These are phyloP conservation scores for Pisolithus microcarpus DNA, from an alignment of 768 basidiomycete species.

Conservation along the genomic window DNA sequence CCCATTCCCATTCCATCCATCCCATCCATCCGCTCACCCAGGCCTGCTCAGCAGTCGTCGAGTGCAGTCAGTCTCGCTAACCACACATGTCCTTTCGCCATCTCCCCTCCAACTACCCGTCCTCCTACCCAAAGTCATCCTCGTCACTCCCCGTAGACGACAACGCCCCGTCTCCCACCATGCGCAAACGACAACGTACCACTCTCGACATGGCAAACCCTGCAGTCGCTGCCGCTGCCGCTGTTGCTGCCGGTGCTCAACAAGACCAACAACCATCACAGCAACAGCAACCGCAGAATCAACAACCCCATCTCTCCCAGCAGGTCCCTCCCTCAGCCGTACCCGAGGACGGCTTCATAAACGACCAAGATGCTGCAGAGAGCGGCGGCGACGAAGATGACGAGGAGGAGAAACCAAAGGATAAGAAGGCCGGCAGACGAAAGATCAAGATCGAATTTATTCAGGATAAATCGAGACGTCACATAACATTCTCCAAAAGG, in stretches of 20 bases:
- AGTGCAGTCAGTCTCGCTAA: too few relatives aligned
- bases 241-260: constrained; percentile 34
- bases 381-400: constrained; percentile 75
- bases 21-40: too few relatives aligned
- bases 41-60: too few relatives aligned
- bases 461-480: constrained; percentile 97
- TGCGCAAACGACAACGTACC: constrained; percentile 65
- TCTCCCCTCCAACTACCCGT: constrained; percentile 35
- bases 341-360: constrained; percentile 76
- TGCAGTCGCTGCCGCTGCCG: constrained; percentile 20
- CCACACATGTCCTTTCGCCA: constrained; percentile 34
- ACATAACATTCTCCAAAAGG: constrained; percentile 99
- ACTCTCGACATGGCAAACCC: constrained; percentile 41
- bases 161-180: constrained; percentile 46
- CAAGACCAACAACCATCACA: constrained; percentile 16
- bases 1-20: too few relatives aligned
- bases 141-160: constrained; percentile 34
- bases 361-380: constrained; percentile 79
- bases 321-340: constrained; percentile 30
- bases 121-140: constrained; percentile 34
- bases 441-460: constrained; percentile 99
- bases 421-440: constrained; percentile 88
- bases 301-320: constrained; percentile 20
- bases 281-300: constrained; percentile 21
- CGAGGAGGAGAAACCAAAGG: constrained; percentile 68